Conservation (phyloP, 2,329 filamentous ascomycete genomes). For the Botryosphaeria dothidea region DNA sequence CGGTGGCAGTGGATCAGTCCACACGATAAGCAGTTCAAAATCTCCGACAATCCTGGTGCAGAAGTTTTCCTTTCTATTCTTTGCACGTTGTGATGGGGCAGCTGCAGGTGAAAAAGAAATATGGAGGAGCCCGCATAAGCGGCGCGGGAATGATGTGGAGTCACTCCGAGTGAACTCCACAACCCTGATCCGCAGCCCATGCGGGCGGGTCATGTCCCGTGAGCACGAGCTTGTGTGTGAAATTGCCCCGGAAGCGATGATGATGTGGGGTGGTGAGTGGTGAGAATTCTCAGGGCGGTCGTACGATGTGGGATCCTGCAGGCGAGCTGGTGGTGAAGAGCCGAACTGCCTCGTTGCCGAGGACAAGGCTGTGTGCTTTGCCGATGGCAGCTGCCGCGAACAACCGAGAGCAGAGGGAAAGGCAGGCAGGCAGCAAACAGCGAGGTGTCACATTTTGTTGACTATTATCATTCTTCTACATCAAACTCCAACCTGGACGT, state of each 20-base stretch:
- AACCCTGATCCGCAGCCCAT: not conserved
- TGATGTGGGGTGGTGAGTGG: not conserved
- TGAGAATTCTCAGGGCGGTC: not conserved
- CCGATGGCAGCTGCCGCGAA: not conserved
- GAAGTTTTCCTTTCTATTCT: not conserved
- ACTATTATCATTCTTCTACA: not conserved
- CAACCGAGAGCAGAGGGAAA: not conserved
- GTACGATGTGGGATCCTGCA: conserved; percentile 5
- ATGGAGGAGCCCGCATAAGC: not conserved
- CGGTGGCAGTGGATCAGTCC: not conserved
- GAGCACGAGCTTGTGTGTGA: not conserved
- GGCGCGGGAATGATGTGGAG: not conserved
- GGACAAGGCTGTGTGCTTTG: not conserved
- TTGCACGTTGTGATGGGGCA: not conserved
- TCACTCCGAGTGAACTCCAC: not conserved
- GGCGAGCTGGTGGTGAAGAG: not conserved
- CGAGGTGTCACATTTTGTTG: not conserved
- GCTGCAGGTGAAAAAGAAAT: not conserved
- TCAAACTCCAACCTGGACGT: not conserved
- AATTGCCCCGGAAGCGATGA: not conserved
- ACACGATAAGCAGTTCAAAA: not conserved
- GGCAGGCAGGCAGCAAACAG: not conserved
- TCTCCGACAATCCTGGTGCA: not conserved
- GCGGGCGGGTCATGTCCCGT: not conserved
- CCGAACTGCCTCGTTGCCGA: not conserved